These are phyloP conservation scores for Forsythia suspensa DNA, from an alignment of 257 asterid species.

Conservation along the genomic window DNA sequence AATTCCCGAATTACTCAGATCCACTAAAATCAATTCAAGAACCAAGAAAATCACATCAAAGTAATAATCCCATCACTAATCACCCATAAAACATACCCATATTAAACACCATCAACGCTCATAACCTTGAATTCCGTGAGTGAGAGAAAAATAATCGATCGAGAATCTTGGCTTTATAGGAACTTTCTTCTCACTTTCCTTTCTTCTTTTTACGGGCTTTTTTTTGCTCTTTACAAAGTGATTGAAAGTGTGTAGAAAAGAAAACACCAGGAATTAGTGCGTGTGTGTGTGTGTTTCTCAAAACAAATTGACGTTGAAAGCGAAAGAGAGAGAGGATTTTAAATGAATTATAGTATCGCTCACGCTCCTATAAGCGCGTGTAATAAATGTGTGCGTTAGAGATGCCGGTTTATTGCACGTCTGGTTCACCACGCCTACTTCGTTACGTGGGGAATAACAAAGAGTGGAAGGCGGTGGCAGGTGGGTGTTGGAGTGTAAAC, in stretches of 20 bases:
- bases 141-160: not conserved
- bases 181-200: not conserved
- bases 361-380: no score
- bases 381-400: no score
- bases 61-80: not conserved
- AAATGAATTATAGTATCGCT: no score
- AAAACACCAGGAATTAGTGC: no score
- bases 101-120: not conserved
- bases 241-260: not conserved
- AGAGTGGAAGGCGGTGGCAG: no score
- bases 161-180: not conserved
- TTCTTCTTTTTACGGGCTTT: not conserved
- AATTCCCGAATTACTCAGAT: conserved; percentile 33
- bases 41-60: not conserved
- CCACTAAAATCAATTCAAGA: conserved; percentile 24
- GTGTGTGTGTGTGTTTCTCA: not conserved
- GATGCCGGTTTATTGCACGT: no score
- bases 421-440: no score
- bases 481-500: no score
- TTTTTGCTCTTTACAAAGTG: not conserved
- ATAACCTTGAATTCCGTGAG: not conserved
- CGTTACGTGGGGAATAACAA: no score
- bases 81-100: not conserved
- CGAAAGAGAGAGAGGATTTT: no score
- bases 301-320: not conserved